Conservation (phyloP, 495 filamentous ascomycete species). For the Tuber indicum region DNA sequence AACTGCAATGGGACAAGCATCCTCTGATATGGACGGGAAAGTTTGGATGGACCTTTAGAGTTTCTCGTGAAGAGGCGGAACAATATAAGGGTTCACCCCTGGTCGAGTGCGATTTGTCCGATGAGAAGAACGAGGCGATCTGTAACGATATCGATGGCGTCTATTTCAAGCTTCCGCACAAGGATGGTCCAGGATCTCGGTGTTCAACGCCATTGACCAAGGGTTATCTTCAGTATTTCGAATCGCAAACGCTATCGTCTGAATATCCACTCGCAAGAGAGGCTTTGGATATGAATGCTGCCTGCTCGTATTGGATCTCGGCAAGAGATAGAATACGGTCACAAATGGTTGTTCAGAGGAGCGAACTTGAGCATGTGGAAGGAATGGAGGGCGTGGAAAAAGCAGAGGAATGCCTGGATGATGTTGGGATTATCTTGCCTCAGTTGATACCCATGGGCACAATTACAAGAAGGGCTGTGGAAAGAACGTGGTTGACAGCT, state of each 20-base stretch:
- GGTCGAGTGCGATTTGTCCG: conserved; percentile 61
- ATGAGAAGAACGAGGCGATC: conserved; percentile 57
- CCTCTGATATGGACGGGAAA: conserved; percentile 89
- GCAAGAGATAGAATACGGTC: conserved; percentile 84
- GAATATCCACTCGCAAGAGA: conserved; percentile 86
- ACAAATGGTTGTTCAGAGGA: conserved; percentile 85
- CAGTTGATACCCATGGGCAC: conserved; percentile 99
- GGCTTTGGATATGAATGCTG: conserved; percentile 95
- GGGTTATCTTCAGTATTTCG: conserved; percentile 81
- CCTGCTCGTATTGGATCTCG: conserved; percentile 97
- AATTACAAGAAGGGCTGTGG: conserved; percentile 90
- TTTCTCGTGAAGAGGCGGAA: conserved; percentile 56
- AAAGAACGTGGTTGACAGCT: conserved; percentile 97
- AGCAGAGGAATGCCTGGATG: background rate
- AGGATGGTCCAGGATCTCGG: conserved; percentile 79
- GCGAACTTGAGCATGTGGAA: conserved; percentile 46
- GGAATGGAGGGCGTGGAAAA: conserved; percentile 13
- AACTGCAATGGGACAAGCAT: conserved; percentile 79
- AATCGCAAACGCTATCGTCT: conserved; percentile 76
- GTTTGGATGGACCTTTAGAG: conserved; percentile 85
- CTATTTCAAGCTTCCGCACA: conserved; percentile 95
- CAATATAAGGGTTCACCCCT: conserved; percentile 66
- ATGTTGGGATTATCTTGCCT: conserved; percentile 81
- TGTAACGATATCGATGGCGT: conserved; percentile 58
- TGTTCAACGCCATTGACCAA: conserved; percentile 85